Conservation (phyloP, 116 monocot species). For the Papilionanthe hybrid region DNA sequence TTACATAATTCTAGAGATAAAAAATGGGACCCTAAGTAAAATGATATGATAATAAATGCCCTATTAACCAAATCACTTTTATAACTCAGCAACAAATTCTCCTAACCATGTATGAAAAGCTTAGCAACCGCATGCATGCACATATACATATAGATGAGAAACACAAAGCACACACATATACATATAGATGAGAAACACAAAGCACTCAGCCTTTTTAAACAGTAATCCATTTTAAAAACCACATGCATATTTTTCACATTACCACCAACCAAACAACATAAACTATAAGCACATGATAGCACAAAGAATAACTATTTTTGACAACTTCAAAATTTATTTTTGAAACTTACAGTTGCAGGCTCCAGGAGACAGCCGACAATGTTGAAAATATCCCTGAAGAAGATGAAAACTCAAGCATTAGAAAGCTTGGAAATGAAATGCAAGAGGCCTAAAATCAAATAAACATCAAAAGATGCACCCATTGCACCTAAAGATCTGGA, state of each 20-base stretch:
- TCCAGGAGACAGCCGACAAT: slow-evolving; percentile 68
- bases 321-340: neutral
- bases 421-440: slow-evolving; percentile 1
- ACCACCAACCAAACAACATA: neutral
- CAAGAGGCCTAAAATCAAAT: neutral
- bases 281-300: neutral
- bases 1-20: no score
- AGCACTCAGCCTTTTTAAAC: neutral
- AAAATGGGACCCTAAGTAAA: no score
- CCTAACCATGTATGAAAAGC: no score
- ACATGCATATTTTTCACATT: neutral
- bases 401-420: neutral
- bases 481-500: neutral
- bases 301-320: neutral
- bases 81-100: no score
- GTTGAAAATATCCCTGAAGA: slow-evolving; percentile 75
- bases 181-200: no score
- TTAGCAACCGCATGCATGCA: no score
- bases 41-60: no score
- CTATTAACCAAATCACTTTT: no score
- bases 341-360: slow-evolving; percentile 72
- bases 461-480: neutral
- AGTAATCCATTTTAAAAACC: neutral
- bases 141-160: no score
- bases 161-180: no score